Evolutionary conservation across 768 basidiomycete species (phyloP).

Genomic region (Boletus edulis): DNA sequence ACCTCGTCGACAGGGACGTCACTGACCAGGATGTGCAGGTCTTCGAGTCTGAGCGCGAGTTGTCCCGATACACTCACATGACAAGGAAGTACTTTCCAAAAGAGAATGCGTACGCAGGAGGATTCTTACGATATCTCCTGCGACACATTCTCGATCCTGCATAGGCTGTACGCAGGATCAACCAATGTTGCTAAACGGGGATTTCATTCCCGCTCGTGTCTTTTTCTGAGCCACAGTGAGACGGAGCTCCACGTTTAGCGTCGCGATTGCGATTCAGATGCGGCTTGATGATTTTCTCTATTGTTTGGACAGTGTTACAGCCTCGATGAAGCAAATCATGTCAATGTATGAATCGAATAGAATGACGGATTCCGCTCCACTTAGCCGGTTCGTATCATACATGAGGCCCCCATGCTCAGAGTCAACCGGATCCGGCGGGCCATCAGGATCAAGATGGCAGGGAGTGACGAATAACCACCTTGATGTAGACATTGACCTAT

Average conservation of each 20-base stretch:
- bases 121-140: conserved; percentile 10
- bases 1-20: conserved; percentile 12
- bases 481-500: too few species aligned
- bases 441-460: too few species aligned
- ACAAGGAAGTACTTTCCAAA: conserved; percentile 14
- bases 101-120: conserved; percentile 15
- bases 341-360: too few species aligned
- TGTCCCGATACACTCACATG: conserved; percentile 5
- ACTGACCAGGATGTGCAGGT: background rate
- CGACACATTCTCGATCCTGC: conserved; percentile 38
- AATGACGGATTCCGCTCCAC: too few species aligned
- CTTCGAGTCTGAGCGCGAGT: conserved; percentile 5
- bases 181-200: conserved; percentile 11
- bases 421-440: too few species aligned
- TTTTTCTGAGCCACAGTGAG: background rate
- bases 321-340: too few species aligned
- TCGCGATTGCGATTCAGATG: background rate
- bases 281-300: too few species aligned
- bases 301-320: too few species aligned
- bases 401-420: too few species aligned
- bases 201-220: conserved; percentile 3
- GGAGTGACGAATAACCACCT: too few species aligned
- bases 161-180: background rate
- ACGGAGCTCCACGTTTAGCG: conserved; percentile 1
- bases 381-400: too few species aligned